Base-by-base conservation (phyloP, 768 basidiomycete genomes). In the Psilocybe azurescens region DNA sequence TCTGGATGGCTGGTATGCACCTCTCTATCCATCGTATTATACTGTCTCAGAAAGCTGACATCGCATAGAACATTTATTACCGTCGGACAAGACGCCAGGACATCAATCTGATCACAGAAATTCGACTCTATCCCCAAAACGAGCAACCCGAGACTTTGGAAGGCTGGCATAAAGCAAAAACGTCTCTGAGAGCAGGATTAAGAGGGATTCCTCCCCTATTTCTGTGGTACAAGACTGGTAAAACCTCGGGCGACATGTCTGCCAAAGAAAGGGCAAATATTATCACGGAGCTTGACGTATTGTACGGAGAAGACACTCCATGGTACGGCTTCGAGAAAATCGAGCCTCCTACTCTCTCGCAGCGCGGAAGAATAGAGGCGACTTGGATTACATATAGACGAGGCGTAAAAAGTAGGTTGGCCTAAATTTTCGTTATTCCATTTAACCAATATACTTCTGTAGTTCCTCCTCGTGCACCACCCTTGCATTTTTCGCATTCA, bases 271-370 rank as follows among this genome's bases (percentile, higher is more conserved):
- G 82, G 62, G 71, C 79, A 36, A 78, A 89, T 47, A 76, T 95
- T 28, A 86, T 99, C 68, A 98, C 95, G 0, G 95, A 99, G 73
- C 64, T 99, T n/a, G 96, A 99, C 70, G 82, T 98, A 3, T 75
- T 94, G 0, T 97, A 87, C 70, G 97, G 97, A 4, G 89, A 94
- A 59, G 90, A 89, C 56, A 80, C 83, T 7, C 87, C 94, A 0
- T 94, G 93, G 88, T 95, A 88, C 66, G 95, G 95, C 0, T 98
- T 95, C 70, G 86, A 94, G 65, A 88, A 84, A 67, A 69, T 94
- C 2, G 77, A 86, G 29, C 86, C 86, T 0, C 75, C 89, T 0
- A 84, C 89, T n/a, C 82, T 85, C 33, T 67, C 74, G 3, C 77
- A 79, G 52, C 67, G 74, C 18, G 79, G 76, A 47, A 75, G 71